Base-by-base conservation (phyloP, 2,329 filamentous ascomycete genomes). In the Colletotrichum melonis region DNA sequence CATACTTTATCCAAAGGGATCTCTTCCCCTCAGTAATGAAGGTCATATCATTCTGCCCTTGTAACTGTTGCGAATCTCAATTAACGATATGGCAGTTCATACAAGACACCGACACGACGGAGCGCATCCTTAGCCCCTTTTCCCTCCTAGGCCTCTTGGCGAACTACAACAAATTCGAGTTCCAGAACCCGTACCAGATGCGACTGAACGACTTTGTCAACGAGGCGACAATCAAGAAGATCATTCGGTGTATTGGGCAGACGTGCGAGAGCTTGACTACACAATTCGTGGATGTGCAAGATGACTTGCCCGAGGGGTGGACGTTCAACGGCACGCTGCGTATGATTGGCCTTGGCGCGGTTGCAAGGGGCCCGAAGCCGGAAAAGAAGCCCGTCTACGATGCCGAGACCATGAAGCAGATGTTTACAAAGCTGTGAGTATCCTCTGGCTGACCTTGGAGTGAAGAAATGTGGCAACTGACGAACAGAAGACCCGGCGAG, bases 121-220 rank as follows among this genome's bases (percentile, higher is more conserved):
- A 87, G 22, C 87, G 88, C 78, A 90, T 90, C 71, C 89, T 94
- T 56, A 90, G 94, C 72, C 93, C 96, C 0, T 95, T 98, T 76
- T 90, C 93, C 16, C 89, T 98, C 11, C 88, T 98, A 24, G 96
- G 96, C 14, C 88, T 98, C 4, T 86, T 99, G 66, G 94, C 94
- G 76, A 99, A 98, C 84, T 98, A 98, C 88, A 98, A 99, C 88
- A 99, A 98, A 82, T 99, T 99, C 79, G 97, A 99, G 82, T 96
- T 97, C 70, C 95, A 98, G 81, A 99, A 99, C 78, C 96, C 96
- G 0, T 99, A 99, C 78, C 93, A 97, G 78, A 86, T 97, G 75
- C 93, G 96, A 32, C 88, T 99, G 19, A 95, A 96, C 78, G 95
- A 98, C 81, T 98, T 98, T 82, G 95, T 98, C 78, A 98, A 99